Evolutionary conservation across 306 rosid species (phyloP).

Genomic region (Lathyrus sativus): DNA sequence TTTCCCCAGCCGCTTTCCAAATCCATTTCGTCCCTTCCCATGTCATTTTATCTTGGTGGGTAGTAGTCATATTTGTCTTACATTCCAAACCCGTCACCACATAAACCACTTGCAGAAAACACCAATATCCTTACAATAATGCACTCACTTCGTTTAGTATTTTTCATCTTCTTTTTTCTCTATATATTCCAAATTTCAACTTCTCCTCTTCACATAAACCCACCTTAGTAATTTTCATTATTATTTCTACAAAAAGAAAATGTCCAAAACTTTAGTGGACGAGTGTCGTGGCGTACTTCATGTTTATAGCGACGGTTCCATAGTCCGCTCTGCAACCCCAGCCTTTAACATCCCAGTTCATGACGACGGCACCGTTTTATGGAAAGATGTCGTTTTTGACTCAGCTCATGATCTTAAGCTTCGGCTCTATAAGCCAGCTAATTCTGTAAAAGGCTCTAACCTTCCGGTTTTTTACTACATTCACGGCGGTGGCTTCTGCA

Average conservation of each 20-base stretch:
- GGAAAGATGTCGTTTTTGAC: conserved; percentile 77
- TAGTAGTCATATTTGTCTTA: background rate
- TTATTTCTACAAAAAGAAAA: conserved; percentile 9
- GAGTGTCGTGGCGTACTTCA: conserved; percentile 85
- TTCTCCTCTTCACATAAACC: background rate
- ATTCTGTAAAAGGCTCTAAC: conserved; percentile 34
- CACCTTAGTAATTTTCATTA: background rate
- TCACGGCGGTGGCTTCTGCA: conserved; percentile 95
- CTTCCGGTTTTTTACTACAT: conserved; percentile 74
- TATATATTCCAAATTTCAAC: conserved; percentile 10
- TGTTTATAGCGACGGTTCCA: conserved; percentile 76
- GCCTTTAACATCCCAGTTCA: conserved; percentile 52
- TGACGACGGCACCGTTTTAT: conserved; percentile 65
- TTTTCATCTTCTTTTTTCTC: background rate
- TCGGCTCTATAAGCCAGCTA: conserved; percentile 74
- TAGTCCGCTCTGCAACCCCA: conserved; percentile 56
- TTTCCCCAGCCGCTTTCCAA: no score
- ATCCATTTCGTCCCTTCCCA: no score
- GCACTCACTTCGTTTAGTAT: background rate
- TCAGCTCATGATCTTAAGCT: conserved; percentile 54
- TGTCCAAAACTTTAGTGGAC: conserved; percentile 50
- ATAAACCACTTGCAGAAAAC: background rate
- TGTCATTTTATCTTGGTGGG: background rate
- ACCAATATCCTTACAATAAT: background rate
- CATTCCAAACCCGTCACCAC: background rate